A percentile compares a stretch with the other conserved stretches of the same genome.
Conservation (phyloP, 768 basidiomycete genomes). For the Auriscalpium orientale region DNA sequence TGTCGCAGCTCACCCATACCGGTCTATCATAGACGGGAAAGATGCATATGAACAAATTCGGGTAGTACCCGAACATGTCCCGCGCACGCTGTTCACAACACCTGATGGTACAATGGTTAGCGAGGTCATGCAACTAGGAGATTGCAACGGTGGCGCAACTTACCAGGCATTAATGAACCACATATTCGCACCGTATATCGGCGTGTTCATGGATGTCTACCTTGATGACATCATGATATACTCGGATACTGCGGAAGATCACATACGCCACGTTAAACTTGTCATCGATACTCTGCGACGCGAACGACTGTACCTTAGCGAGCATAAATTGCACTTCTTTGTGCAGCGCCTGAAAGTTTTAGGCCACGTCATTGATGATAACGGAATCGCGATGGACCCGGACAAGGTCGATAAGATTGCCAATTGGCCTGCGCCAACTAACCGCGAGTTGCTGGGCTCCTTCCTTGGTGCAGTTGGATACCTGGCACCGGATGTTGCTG, state of each 20-base stretch:
- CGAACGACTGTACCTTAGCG: conserved; percentile 30
- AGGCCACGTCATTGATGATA: conserved; percentile 20
- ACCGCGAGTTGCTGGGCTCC: conserved; percentile 22
- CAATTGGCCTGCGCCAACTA: conserved; percentile 23
- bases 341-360: conserved; percentile 22
- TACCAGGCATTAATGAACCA: conserved; percentile 39
- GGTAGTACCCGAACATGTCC: conserved; percentile 16
- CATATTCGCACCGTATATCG: conserved; percentile 25
- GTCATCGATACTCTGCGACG: conserved; percentile 27
- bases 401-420: conserved; percentile 20
- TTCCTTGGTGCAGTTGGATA: conserved; percentile 33
- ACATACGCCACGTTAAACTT: conserved; percentile 21
- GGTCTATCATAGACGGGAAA: conserved; percentile 22
- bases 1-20: conserved; percentile 13
- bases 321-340: conserved; percentile 28
- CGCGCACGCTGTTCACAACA: conserved; percentile 11
- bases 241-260: conserved; percentile 23
- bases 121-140: conserved; percentile 29
- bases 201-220: conserved; percentile 22
- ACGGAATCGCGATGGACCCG: conserved; percentile 23
- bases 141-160: conserved; percentile 29
- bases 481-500: conserved; percentile 8
- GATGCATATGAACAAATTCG: conserved; percentile 28
- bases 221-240: conserved; percentile 23
- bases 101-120: conserved; percentile 36